Evolutionary conservation across 2,329 filamentous ascomycete species (phyloP).

Genomic region (Aspergillus puulaauensis): DNA sequence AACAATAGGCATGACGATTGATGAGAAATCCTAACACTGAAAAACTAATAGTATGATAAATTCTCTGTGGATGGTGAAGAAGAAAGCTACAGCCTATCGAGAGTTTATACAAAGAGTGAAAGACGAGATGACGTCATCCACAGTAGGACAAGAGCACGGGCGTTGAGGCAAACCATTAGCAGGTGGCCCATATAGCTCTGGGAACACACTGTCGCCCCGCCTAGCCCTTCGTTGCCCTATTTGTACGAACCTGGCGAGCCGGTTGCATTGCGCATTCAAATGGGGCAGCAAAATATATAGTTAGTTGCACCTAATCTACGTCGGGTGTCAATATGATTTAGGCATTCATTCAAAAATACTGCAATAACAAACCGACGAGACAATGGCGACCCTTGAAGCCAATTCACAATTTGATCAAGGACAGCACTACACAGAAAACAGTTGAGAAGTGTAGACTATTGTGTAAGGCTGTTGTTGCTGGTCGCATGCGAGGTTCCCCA

Average conservation of each 20-base stretch:
- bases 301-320: too few relatives aligned
- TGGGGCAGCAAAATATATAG: too few relatives aligned
- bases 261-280: too few relatives aligned
- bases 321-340: too few relatives aligned
- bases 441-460: not conserved
- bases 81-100: not conserved
- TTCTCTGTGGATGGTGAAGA: not conserved
- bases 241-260: too few relatives aligned
- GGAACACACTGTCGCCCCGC: not conserved
- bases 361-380: too few relatives aligned
- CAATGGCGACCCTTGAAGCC: not conserved
- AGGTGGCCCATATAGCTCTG: not conserved
- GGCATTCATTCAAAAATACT: too few relatives aligned
- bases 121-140: constrained; percentile 3
- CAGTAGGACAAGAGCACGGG: not conserved
- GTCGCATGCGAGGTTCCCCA: constrained; percentile 5
- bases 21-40: not conserved
- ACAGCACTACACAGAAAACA: not conserved
- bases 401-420: not conserved
- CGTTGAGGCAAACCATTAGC: not conserved
- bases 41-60: too few relatives aligned
- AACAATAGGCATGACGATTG: constrained; percentile 31
- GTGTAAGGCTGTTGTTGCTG: not conserved
- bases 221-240: not conserved
- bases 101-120: not conserved